A percentile compares a stretch with the other conserved stretches of the same genome.
Conservation (phyloP, 495 filamentous ascomycete genomes). For the Podospora comata region DNA sequence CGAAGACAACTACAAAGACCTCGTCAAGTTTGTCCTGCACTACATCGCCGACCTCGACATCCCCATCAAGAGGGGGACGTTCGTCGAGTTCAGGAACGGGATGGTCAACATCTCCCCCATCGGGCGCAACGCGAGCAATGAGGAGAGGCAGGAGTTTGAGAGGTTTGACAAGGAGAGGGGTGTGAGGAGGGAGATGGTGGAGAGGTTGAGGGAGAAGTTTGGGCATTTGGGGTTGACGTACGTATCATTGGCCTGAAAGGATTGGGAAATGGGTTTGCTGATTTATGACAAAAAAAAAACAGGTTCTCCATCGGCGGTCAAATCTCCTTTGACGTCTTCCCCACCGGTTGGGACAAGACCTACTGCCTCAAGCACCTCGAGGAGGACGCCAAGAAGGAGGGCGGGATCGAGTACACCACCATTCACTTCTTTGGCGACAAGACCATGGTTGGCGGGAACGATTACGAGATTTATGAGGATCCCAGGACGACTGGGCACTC, state of each 20-base stretch:
- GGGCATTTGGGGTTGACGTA: constrained; percentile 80
- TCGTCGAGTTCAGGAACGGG: constrained; percentile 93
- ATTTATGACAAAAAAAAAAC: constrained; percentile 4
- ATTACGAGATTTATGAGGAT: constrained; percentile 89
- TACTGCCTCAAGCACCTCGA: constrained; percentile 88
- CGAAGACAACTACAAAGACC: constrained; percentile 84
- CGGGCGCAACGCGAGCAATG: constrained; percentile 80
- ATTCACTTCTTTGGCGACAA: constrained; percentile 99
- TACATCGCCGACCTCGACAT: constrained; percentile 85
- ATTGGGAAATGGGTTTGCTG: background rate
- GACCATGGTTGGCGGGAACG: constrained; percentile 82
- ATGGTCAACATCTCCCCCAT: constrained; percentile 95
- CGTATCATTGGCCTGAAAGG: constrained; percentile 31
- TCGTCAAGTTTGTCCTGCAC: constrained; percentile 81
- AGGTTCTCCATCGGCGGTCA: constrained; percentile 93
- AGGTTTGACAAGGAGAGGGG: constrained; percentile 72
- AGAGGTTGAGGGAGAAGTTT: constrained; percentile 74
- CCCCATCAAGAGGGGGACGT: constrained; percentile 91
- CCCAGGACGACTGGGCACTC: constrained; percentile 76
- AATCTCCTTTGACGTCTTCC: constrained; percentile 98
- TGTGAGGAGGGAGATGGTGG: constrained; percentile 69
- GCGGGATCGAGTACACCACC: constrained; percentile 71
- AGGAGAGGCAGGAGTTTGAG: constrained; percentile 78
- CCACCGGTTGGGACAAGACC: constrained; percentile 97
- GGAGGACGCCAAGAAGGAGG: constrained; percentile 66